A percentile compares a stretch with the other conserved stretches of the same genome.
Evolutionary conservation across 352 stramenopile species (phyloP).

Genomic region (Phytophthora tubulina): DNA sequence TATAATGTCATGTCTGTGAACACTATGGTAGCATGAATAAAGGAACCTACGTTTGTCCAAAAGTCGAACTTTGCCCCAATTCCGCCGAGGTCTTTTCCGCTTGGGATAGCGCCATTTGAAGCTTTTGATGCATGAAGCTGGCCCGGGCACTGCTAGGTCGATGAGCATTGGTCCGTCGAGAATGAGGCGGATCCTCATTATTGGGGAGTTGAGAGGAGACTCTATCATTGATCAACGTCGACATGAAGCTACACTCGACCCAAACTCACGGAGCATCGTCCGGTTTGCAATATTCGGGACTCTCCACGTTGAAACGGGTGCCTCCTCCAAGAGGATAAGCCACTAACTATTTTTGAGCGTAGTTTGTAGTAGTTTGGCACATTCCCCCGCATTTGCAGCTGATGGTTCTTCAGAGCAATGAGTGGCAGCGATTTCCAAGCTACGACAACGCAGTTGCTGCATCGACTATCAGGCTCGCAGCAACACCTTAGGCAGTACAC

Average conservation of each 20-base stretch:
- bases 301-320: conserved; percentile 37
- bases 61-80: conserved; percentile 30
- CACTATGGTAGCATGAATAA: not conserved
- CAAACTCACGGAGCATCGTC: conserved; percentile 37
- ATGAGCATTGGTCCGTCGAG: not conserved
- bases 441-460: conserved; percentile 48
- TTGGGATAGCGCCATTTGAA: conserved; percentile 64
- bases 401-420: conserved; percentile 31
- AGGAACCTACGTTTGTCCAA: conserved; percentile 35
- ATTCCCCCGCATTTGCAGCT: not conserved
- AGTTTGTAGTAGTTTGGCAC: conserved; percentile 2
- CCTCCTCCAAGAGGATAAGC: conserved; percentile 17
- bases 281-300: conserved; percentile 18
- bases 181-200: conserved; percentile 19
- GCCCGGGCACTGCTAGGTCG: conserved; percentile 27
- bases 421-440: conserved; percentile 33
- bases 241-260: conserved; percentile 39
- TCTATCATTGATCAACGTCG: conserved; percentile 39
- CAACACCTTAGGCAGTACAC: conserved; percentile 41
- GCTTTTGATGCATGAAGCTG: conserved; percentile 75
- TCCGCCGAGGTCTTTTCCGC: conserved; percentile 55
- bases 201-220: conserved; percentile 13
- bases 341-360: conserved; percentile 36
- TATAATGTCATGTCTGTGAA: no score
- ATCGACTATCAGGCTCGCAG: conserved; percentile 47